phyloP scores from a whole-genome alignment of 75 land plant species.

The Pinus tabuliformis region DNA sequence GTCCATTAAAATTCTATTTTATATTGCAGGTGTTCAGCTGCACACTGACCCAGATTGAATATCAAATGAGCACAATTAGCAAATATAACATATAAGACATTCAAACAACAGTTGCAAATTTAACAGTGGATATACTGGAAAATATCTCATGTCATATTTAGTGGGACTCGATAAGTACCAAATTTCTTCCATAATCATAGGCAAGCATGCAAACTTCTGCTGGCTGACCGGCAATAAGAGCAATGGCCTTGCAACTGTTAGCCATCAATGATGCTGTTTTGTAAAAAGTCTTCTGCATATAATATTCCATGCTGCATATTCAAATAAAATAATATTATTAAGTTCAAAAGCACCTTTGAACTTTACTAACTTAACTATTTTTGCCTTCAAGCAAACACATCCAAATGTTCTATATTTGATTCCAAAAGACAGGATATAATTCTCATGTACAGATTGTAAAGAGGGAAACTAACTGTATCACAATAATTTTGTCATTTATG shows the following conservation, averaged over 20 bases:
- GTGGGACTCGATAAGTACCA: constrained; percentile 42
- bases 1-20: no score
- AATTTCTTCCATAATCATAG: constrained; percentile 89
- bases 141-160: no score
- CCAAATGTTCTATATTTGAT: no score
- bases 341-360: not conserved
- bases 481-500: not conserved
- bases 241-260: constrained; percentile 97
- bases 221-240: constrained; percentile 92
- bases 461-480: not conserved
- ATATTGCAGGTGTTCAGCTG: no score
- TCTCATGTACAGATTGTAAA: no score
- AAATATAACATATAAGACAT: no score
- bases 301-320: constrained; percentile 92
- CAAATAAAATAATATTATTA: constrained; percentile 5
- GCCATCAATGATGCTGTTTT: constrained; percentile 98
- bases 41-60: no score
- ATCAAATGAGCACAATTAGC: no score
- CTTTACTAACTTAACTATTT: not conserved
- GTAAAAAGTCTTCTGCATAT: constrained; percentile 91
- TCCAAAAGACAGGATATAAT: no score
- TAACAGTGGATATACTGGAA: no score
- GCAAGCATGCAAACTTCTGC: constrained; percentile 83
- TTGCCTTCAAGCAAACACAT: no score
- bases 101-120: no score